Evolutionary conservation across 73 alveolate species (phyloP).

Genomic region (Breviolum minutum): DNA sequence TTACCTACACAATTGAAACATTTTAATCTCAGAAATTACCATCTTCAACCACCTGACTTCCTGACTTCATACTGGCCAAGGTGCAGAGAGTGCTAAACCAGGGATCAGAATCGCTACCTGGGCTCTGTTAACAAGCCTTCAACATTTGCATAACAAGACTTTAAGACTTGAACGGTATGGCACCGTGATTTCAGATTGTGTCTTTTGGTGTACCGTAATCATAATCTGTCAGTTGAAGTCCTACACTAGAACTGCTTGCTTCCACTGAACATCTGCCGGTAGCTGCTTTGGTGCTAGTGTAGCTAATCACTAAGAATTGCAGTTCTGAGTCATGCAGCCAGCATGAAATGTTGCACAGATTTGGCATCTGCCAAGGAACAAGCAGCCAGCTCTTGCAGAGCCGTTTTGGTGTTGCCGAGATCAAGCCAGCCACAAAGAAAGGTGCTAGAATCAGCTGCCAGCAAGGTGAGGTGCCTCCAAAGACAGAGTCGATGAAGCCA

Average conservation of each 20-base stretch:
- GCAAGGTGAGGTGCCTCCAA: background rate
- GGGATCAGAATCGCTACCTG: constrained; percentile 34
- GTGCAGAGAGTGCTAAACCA: constrained; percentile 26
- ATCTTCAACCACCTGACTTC: background rate
- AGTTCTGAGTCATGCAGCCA: background rate
- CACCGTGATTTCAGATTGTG: too few relatives aligned
- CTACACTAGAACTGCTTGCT: too few relatives aligned
- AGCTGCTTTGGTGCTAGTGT: too few relatives aligned
- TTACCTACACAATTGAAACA: background rate
- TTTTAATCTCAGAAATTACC: background rate
- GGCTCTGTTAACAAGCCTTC: background rate
- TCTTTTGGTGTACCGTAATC: too few relatives aligned
- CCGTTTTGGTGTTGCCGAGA: constrained; percentile 40
- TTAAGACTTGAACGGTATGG: too few relatives aligned
- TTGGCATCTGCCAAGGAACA: background rate
- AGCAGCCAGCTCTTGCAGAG: constrained; percentile 67
- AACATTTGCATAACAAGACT: too few relatives aligned
- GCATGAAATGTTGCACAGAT: background rate
- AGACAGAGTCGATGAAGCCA: background rate
- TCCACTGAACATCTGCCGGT: too few relatives aligned
- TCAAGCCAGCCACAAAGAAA: constrained; percentile 61
- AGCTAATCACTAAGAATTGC: too few relatives aligned
- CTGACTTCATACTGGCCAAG: background rate
- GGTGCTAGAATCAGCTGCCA: constrained; percentile 62
- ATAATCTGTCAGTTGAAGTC: too few relatives aligned